Evolutionary conservation across 2,329 filamentous ascomycete genomes (phyloP).

Genomic region (Grosmannia clavigera): DNA sequence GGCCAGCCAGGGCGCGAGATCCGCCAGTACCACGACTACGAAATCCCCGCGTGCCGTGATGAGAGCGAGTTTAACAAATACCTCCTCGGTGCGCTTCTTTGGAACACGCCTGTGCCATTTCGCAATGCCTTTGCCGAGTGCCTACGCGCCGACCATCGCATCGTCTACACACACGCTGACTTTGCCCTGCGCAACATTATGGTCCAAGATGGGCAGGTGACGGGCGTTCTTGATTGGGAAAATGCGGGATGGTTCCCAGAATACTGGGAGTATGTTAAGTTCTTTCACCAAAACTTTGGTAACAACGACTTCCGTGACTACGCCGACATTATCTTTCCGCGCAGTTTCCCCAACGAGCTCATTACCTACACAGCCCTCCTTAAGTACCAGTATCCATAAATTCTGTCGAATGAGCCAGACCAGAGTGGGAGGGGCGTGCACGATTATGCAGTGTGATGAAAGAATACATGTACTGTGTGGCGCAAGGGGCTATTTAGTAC

Average conservation of each 20-base stretch:
- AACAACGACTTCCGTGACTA: too few species aligned
- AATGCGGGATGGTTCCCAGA: constrained; percentile 31
- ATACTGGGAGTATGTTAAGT: constrained; percentile 26
- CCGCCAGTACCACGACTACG: constrained; percentile 11
- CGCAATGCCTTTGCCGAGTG: constrained; percentile 13
- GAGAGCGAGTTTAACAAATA: constrained; percentile 17
- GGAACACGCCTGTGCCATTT: constrained; percentile 11
- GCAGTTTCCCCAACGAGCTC: too few species aligned
- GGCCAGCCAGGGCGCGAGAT: background rate
- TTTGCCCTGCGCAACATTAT: constrained; percentile 33
- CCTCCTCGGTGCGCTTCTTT: constrained; percentile 12
- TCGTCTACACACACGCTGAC: constrained; percentile 38
- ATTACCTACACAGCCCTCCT: too few species aligned
- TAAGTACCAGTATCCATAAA: too few species aligned
- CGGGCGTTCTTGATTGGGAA: constrained; percentile 35
- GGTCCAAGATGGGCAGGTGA: constrained; percentile 23
- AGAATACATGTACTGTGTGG: too few species aligned
- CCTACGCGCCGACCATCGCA: constrained; percentile 16
- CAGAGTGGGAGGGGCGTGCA: too few species aligned
- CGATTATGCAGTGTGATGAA: too few species aligned
- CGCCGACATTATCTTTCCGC: too few species aligned
- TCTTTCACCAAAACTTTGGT: constrained; percentile 12
- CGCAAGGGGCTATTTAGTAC: too few species aligned
- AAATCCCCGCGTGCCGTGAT: constrained; percentile 13
- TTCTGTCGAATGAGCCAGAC: too few species aligned